A percentile compares a stretch with the other conserved stretches of the same genome.
phyloP scores from a whole-genome alignment of 768 basidiomycete species.

The Podaxis sp. region DNA sequence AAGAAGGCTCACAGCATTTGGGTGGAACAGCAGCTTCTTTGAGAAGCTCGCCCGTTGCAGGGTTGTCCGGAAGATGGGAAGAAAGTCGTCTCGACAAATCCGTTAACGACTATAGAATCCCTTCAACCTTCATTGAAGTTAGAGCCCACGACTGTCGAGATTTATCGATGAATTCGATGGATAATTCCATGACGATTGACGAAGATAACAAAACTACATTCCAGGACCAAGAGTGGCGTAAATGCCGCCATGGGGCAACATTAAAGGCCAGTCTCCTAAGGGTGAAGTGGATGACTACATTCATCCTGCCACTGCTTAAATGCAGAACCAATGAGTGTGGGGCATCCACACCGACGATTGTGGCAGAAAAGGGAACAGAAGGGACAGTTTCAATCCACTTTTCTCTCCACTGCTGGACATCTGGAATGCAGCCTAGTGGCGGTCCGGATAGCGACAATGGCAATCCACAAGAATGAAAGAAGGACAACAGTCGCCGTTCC shows the following conservation, averaged over 20 bases:
- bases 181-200: not conserved
- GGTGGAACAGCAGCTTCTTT: not conserved
- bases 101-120: not conserved
- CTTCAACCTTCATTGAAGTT: not conserved
- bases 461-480: not conserved
- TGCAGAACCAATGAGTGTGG: not conserved
- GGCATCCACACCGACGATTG: not conserved
- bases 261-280: no score
- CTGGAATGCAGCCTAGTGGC: not conserved
- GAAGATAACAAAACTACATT: not conserved
- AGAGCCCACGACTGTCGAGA: not conserved
- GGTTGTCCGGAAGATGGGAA: not conserved
- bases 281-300: not conserved
- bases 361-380: not conserved
- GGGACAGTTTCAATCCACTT: not conserved
- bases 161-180: not conserved
- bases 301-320: not conserved
- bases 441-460: not conserved
- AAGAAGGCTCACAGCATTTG: not conserved
- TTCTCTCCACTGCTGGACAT: not conserved
- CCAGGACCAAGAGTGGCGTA: not conserved
- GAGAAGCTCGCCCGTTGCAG: not conserved
- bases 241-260: not conserved
- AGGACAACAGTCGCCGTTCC: constrained; percentile 1
- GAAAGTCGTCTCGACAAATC: not conserved